These are phyloP conservation scores for Salix dunnii DNA, from an alignment of 345 rosid species.

Conservation along the genomic window DNA sequence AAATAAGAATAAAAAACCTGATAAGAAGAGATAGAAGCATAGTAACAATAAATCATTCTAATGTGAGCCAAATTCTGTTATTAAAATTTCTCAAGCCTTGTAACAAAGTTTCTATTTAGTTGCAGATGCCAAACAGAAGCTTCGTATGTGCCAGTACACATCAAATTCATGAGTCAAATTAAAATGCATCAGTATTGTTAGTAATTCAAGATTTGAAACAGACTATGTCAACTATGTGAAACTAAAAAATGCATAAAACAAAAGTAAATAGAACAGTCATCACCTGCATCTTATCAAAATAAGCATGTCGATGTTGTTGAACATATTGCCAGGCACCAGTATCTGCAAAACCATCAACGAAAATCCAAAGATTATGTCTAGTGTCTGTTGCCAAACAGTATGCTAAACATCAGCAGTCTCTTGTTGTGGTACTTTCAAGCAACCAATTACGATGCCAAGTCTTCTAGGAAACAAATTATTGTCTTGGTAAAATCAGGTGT, in stretches of 20 bases:
- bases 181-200: neutral
- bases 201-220: neutral
- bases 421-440: no score
- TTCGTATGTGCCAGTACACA: neutral
- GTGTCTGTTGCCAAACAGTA: no score
- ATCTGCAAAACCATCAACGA: constrained; percentile 42
- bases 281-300: constrained; percentile 96
- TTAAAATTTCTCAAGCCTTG: no score
- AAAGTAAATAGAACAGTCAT: neutral
- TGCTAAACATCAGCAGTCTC: no score
- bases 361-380: neutral
- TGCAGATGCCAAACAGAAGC: neutral
- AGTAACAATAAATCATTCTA: no score
- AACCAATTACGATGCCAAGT: no score
- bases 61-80: no score
- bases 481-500: no score
- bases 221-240: neutral
- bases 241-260: neutral
- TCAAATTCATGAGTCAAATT: neutral
- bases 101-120: no score
- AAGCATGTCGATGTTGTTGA: constrained; percentile 79
- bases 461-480: no score
- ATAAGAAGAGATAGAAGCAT: no score
- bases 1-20: no score
- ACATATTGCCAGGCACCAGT: constrained; percentile 87